Conservation (phyloP, 2,329 filamentous ascomycete genomes). For the Cephalotrichum gorgonifer region DNA sequence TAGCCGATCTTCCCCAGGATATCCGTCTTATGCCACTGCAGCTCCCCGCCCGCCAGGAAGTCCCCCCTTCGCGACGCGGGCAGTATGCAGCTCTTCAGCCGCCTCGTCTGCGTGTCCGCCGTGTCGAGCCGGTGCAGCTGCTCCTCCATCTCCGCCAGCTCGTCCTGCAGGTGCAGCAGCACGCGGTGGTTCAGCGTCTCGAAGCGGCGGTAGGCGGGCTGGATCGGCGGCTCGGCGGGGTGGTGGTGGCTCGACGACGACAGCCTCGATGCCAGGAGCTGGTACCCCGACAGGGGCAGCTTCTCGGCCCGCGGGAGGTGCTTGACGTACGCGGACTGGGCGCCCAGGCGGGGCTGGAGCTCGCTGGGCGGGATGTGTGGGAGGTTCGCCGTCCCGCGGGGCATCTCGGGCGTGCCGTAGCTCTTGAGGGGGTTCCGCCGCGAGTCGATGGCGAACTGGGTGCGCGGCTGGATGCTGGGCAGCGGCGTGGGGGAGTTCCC, state of each 20-base stretch:
- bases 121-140: constrained; percentile 61
- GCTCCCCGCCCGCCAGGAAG: constrained; percentile 39
- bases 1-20: constrained; percentile 52
- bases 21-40: constrained; percentile 50
- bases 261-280: constrained; percentile 48
- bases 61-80: constrained; percentile 53
- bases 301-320: constrained; percentile 29
- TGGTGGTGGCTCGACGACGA: constrained; percentile 15
- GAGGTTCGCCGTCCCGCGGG: constrained; percentile 24
- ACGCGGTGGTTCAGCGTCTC: constrained; percentile 73
- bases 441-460: not conserved
- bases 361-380: constrained; percentile 24
- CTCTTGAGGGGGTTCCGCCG: not conserved
- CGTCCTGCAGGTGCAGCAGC: constrained; percentile 75
- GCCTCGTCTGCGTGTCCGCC: constrained; percentile 37
- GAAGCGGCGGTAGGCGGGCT: constrained; percentile 74
- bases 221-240: constrained; percentile 17
- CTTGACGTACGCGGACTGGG: constrained; percentile 10
- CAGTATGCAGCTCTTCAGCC: constrained; percentile 29
- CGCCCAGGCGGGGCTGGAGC: constrained; percentile 20
- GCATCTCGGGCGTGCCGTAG: constrained; percentile 32
- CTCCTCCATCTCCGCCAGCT: constrained; percentile 71
- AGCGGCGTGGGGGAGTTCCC: constrained; percentile 9
- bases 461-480: not conserved
- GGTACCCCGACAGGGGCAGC: constrained; percentile 46